Evolutionary conservation across 108 stramenopile species (phyloP), one percentile per base, ranked within the genome.

Genomic region (Skeletonema costatum): DNA sequence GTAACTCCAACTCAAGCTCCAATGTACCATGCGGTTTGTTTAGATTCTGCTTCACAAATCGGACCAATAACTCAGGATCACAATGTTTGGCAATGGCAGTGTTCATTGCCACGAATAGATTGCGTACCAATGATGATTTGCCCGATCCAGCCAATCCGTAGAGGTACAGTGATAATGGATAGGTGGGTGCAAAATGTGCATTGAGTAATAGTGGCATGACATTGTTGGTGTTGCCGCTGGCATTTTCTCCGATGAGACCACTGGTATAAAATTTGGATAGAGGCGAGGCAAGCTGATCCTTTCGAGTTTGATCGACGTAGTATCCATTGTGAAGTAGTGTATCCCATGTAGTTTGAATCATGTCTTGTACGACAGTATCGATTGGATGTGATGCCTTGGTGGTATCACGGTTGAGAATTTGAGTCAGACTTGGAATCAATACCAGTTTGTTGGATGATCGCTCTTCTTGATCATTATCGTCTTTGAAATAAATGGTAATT

Each of bases 31-130:
- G 35, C n/a, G 77, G 78, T 66, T 92, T 89, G 76, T 92, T 92
- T 8, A 92, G 82, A 76, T 88, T 88, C 73, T 92, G 91, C 66
- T 92, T 92, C 50, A 92, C 89, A 70, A 88, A 92, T 33, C 87
- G 87, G 4, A 85, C 87, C 50, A 77, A 16, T 10, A 88, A 59
- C 74, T 88, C 88, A 10, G 91, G 88, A 72, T 92, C 91, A 16
- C 63, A n/a, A 50, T 73, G 16, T 33, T 60, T 38, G 46, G 76
- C 82, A 11, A 92, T 78, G 29, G 88, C 71, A 11, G 60, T 73
- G 13, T 88, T 64, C 16, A 92, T 44, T 13, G 88, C 87, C 10
- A 82, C 73, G 11, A 82, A 73, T 36, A 92, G 69, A 56, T 70
- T 69, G 30, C 86, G 73, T 13, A 88, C 91, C 10, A 92, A 70